A percentile compares a stretch with the other conserved stretches of the same genome.
Conservation (phyloP, 2,329 filamentous ascomycete genomes). For the Paraphoma chrysanthemicola region DNA sequence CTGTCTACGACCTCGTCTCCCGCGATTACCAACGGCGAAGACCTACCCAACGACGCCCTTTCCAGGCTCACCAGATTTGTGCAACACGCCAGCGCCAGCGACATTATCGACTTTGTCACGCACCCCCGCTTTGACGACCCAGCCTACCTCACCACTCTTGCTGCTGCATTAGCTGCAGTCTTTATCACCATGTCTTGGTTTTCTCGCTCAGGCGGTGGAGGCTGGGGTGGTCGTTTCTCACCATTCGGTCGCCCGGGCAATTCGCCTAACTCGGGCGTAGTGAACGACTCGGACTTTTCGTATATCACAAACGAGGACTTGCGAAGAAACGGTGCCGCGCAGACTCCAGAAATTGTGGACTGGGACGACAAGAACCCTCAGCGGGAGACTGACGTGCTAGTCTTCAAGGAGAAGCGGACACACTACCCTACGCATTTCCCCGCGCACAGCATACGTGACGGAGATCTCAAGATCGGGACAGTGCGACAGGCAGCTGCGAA, state of each 20-base stretch:
- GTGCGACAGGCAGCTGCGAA: constrained; percentile 72
- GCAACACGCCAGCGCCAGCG: constrained; percentile 22
- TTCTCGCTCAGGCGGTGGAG: constrained; percentile 50
- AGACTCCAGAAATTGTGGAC: constrained; percentile 46
- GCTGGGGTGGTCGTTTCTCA: constrained; percentile 55
- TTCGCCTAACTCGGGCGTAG: constrained; percentile 56
- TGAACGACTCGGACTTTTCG: constrained; percentile 78
- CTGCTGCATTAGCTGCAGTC: constrained; percentile 47
- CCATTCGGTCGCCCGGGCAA: constrained; percentile 55
- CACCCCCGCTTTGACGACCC: constrained; percentile 43
- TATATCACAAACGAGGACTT: constrained; percentile 84
- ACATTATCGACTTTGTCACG: constrained; percentile 33
- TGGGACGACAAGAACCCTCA: constrained; percentile 49
- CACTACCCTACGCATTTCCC: constrained; percentile 76
- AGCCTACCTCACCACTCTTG: constrained; percentile 40
- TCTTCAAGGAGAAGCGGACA: constrained; percentile 72
- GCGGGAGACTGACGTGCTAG: constrained; percentile 72
- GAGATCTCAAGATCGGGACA: constrained; percentile 71
- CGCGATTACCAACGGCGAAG: constrained; percentile 13
- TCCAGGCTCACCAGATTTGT: constrained; percentile 25
- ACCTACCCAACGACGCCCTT: constrained; percentile 25
- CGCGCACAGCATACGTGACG: constrained; percentile 76
- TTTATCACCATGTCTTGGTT: constrained; percentile 57
- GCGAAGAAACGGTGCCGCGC: constrained; percentile 52
- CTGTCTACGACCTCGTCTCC: constrained; percentile 30